Base-by-base conservation (phyloP, 257 asterid species). In the Scutellaria galericulata region DNA sequence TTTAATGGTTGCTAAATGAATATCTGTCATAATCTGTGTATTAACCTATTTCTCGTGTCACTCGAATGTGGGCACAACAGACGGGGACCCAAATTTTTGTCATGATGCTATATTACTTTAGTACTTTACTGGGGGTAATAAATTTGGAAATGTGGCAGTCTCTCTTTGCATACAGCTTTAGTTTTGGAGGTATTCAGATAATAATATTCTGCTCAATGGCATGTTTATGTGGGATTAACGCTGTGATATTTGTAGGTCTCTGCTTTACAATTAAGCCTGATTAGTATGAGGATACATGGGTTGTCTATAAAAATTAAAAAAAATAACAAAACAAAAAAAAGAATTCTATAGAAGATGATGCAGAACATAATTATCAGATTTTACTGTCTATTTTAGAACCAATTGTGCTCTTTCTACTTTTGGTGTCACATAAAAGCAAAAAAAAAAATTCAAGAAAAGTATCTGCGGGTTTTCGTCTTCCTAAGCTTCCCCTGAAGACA, bases 1-100 rank as follows among this genome's bases (percentile, higher is more conserved):
- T 76, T 68, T 82, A 54, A 66, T 71, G 80, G 80, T 48, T 73
- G 62, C 5, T 64, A 42, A 55, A 7, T 39, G 74, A 27, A 14
- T 51, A 46, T 42, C 70, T 62, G 65, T 73, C 59, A 27, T 14
- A 20, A 61, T 52, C 41, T 20, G 40, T 58, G 14, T n/a, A 44
- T 9, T 71, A 46, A 50, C 27, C 57, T 48, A 45, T 64, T 63
- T 14, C 59, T 60, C 18, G 66, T 77, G 73, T 24, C 75, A 71
- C 59, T 76, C 78, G 62, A 64, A 13, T 73, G 57, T 40, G 80
- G 69, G 66, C 71, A 62, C 78, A 71, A 68, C 40, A 40, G 35
- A 24, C 2, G 52, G 83, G 84, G 82, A 75, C 83, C 85, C 24
- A 27, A 5, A 44, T n/a, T 73, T 31, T 67, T 75, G 85, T 82